Conservation (phyloP, 345 rosid genomes). For the Moricandia arvensis region DNA sequence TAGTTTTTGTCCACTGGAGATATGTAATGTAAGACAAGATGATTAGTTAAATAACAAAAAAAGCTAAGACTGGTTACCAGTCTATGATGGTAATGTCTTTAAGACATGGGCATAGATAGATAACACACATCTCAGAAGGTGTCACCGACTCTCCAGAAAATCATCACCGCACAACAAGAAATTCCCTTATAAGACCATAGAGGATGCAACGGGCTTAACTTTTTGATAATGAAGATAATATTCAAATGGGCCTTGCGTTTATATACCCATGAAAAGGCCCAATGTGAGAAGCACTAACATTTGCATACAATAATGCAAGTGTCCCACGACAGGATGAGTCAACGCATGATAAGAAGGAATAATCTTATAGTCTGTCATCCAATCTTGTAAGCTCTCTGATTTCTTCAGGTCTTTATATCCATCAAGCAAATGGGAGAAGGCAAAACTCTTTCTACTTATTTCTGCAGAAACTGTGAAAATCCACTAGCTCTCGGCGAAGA, state of each 20-base stretch:
- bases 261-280: background rate
- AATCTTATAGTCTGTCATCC: conserved; percentile 2
- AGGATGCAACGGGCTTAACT: background rate
- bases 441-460: conserved; percentile 41
- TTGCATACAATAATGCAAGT: background rate
- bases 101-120: background rate
- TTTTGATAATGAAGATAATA: too few relatives aligned
- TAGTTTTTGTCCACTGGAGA: background rate
- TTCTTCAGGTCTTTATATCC: background rate
- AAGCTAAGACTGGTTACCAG: background rate
- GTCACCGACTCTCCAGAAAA: background rate
- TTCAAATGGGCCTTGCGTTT: background rate
- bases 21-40: background rate
- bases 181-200: background rate
- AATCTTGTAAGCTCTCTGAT: background rate
- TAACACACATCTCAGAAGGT: background rate
- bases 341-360: conserved; percentile 17
- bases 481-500: conserved; percentile 77
- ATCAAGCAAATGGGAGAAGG: conserved; percentile 23
- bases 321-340: background rate
- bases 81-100: background rate
- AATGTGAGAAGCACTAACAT: background rate
- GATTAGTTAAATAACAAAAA: background rate
- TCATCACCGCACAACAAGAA: background rate
- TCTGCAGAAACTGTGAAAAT: conserved; percentile 71